Percentiles rank a stretch among this genome's conserved stretches.
These are phyloP conservation scores for Ophiostoma pallidulum DNA, from an alignment of 2,329 filamentous ascomycete genomes.

Conservation along the genomic window DNA sequence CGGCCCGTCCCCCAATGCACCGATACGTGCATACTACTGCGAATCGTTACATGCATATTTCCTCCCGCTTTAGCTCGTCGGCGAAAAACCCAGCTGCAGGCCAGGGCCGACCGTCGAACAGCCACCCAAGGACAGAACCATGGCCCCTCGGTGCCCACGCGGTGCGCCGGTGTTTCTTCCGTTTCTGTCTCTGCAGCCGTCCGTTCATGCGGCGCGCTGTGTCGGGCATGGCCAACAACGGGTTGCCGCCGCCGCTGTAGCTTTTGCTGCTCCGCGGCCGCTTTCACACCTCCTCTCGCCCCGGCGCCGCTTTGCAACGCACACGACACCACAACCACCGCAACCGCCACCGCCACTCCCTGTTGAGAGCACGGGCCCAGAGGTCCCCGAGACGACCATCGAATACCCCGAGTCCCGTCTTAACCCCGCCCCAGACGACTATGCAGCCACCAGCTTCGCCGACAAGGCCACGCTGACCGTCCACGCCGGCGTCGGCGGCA, in stretches of 20 bases:
- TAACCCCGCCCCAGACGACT: conserved; percentile 77
- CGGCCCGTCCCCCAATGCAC: conserved; percentile 6
- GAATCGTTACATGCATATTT: not conserved
- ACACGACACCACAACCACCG: conserved; percentile 6
- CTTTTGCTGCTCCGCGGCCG: conserved; percentile 13
- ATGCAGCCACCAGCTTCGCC: conserved; percentile 71
- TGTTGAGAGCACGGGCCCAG: not conserved
- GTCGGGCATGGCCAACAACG: not conserved
- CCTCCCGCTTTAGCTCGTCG: not conserved
- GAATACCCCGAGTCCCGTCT: conserved; percentile 45
- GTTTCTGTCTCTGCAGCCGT: conserved; percentile 46
- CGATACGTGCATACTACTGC: conserved; percentile 6
- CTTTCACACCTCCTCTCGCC: conserved; percentile 7
- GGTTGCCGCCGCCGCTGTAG: conserved; percentile 18
- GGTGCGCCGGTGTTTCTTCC: conserved; percentile 31
- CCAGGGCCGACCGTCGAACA: not conserved
- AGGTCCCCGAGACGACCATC: conserved; percentile 16
- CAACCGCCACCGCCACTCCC: too few species aligned
- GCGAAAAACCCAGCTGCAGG: conserved; percentile 6
- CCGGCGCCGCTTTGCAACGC: conserved; percentile 5
- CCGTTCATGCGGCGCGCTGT: conserved; percentile 13
- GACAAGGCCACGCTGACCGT: conserved; percentile 75
- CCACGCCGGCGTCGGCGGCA: conserved; percentile 71
- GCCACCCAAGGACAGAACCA: conserved; percentile 16
- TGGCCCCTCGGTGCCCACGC: conserved; percentile 34